phyloP scores from a whole-genome alignment of 2,329 filamentous ascomycete genomes.

The Pestalotiopsis sp. region DNA sequence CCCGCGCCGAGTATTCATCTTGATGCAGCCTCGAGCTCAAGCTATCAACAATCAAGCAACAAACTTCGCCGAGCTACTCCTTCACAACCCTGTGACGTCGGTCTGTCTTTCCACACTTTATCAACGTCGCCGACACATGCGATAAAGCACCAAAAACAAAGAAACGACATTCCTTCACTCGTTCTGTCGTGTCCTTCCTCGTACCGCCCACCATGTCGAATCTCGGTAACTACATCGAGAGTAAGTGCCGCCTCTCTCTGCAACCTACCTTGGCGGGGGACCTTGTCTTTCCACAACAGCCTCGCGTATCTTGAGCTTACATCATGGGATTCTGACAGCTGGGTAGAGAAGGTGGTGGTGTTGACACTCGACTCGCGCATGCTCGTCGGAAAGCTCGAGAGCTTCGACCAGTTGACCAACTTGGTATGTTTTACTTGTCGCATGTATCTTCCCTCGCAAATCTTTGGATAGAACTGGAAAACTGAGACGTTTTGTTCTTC shows the following conservation, averaged over 20 bases:
- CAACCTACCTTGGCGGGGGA: neutral
- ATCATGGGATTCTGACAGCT: constrained; percentile 32
- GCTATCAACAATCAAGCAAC: no score
- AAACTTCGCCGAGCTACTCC: no score
- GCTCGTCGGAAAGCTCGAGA: constrained; percentile 78
- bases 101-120: neutral
- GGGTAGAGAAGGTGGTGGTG: constrained; percentile 84
- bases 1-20: no score
- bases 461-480: neutral
- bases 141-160: neutral
- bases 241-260: constrained; percentile 24
- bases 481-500: neutral
- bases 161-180: neutral
- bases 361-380: constrained; percentile 92
- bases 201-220: constrained; percentile 31
- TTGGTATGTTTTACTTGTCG: constrained; percentile 51
- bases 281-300: neutral
- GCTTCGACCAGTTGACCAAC: constrained; percentile 91
- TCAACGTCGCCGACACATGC: neutral
- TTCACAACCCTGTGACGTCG: neutral
- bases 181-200: neutral
- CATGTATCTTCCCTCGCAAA: neutral
- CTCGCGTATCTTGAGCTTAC: constrained; percentile 19
- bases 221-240: constrained; percentile 33
- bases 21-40: no score